Evolutionary conservation across 257 asterid genomes (phyloP).

Genomic region (Solanum raphanifolium): DNA sequence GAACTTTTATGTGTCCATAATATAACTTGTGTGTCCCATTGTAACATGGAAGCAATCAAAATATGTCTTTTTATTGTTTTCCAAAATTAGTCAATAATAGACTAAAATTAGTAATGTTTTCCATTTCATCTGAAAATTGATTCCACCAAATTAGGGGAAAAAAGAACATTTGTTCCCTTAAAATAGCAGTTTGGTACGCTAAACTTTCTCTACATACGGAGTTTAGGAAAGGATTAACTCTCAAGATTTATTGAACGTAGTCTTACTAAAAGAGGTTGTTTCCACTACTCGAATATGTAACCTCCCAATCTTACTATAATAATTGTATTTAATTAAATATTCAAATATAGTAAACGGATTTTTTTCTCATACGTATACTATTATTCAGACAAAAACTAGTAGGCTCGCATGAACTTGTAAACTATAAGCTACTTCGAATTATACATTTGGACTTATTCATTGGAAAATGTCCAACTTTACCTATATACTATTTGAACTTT

Average conservation of each 20-base stretch:
- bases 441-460: too few relatives aligned
- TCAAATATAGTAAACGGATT: background rate
- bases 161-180: background rate
- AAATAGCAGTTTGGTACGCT: accelerated
- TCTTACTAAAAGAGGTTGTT: background rate
- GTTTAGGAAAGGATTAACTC: too few relatives aligned
- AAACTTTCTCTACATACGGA: accelerated
- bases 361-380: background rate
- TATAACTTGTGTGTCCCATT: background rate
- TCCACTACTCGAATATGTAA: background rate
- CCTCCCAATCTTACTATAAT: background rate
- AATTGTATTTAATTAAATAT: background rate
- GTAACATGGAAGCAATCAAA: background rate
- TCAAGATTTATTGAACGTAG: background rate
- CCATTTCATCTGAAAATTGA: background rate
- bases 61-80: background rate
- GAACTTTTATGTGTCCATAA: background rate
- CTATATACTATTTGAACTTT: background rate
- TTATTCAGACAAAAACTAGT: background rate
- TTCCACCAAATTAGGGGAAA: background rate
- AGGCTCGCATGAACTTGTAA: background rate
- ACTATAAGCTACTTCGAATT: background rate
- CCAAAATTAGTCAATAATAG: background rate
- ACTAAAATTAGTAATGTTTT: background rate
- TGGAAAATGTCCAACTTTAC: background rate